A percentile compares a stretch with the other conserved stretches of the same genome.
phyloP scores from a whole-genome alignment of 345 rosid genomes.

The Moricandia arvensis region DNA sequence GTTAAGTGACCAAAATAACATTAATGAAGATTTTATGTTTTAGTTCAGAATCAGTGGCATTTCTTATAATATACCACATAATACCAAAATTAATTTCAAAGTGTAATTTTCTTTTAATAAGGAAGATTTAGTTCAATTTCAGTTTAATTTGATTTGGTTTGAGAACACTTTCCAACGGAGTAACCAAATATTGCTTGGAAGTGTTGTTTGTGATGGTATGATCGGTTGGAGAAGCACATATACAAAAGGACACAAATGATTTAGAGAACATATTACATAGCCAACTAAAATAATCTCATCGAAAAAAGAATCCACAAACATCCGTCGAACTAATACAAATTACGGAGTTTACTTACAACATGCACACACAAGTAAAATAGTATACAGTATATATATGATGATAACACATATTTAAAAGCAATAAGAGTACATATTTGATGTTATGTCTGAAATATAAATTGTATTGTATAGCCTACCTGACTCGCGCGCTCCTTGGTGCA shows the following conservation, averaged over 20 bases:
- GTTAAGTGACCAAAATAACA: no score
- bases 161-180: not conserved
- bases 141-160: not conserved
- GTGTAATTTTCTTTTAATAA: no score
- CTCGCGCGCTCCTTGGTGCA: conserved; percentile 18
- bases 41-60: no score
- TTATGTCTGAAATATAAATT: conserved; percentile 20
- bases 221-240: not conserved
- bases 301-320: not conserved
- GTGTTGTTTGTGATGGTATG: not conserved
- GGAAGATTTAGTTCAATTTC: not conserved
- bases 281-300: conserved; percentile 15
- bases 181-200: not conserved
- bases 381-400: conserved; percentile 10
- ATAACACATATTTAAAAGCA: not conserved
- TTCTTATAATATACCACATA: no score
- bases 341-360: conserved; percentile 29
- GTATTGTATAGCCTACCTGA: conserved; percentile 37
- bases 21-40: no score
- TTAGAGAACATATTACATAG: conserved; percentile 14
- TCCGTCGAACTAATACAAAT: conserved; percentile 16
- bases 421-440: conserved; percentile 26
- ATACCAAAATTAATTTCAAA: no score
- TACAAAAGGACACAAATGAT: not conserved
- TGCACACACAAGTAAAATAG: conserved; percentile 23